Percentiles rank a stretch among this genome's conserved stretches.
phyloP scores from a whole-genome alignment of 768 basidiomycete species.

The Lactarius sp. region DNA sequence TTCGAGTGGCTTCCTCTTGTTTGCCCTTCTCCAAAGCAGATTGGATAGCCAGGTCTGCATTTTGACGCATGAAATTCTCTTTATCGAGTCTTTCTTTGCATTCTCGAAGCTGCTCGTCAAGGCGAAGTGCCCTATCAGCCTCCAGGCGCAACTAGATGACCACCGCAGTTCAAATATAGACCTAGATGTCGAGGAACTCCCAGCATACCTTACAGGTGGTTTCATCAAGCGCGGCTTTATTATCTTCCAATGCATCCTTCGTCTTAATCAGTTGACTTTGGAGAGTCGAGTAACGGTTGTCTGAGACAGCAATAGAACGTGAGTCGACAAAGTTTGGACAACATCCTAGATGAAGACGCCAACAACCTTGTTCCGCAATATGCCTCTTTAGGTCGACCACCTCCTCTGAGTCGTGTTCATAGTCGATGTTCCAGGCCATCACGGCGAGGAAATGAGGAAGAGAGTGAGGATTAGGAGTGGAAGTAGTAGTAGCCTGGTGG shows the following conservation, averaged over 20 bases:
- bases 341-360: background rate
- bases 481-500: too few species aligned
- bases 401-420: constrained; percentile 25
- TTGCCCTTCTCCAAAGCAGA: constrained; percentile 17
- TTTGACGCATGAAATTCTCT: constrained; percentile 23
- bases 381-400: constrained; percentile 23
- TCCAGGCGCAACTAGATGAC: constrained; percentile 17
- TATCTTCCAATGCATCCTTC: constrained; percentile 16
- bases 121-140: constrained; percentile 21
- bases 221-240: constrained; percentile 22
- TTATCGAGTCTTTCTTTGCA: constrained; percentile 19
- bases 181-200: background rate
- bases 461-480: background rate
- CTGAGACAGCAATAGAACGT: constrained; percentile 4
- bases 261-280: constrained; percentile 22
- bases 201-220: constrained; percentile 18
- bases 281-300: constrained; percentile 21
- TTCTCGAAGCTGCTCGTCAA: constrained; percentile 18
- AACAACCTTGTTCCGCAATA: constrained; percentile 25
- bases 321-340: background rate
- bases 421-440: constrained; percentile 22
- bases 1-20: constrained; percentile 16
- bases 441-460: constrained; percentile 11
- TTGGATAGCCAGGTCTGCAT: constrained; percentile 17
- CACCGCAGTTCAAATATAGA: background rate